Evolutionary conservation across 2,329 filamentous ascomycete genomes (phyloP).

Genomic region (Pestalotiopsis sp.): DNA sequence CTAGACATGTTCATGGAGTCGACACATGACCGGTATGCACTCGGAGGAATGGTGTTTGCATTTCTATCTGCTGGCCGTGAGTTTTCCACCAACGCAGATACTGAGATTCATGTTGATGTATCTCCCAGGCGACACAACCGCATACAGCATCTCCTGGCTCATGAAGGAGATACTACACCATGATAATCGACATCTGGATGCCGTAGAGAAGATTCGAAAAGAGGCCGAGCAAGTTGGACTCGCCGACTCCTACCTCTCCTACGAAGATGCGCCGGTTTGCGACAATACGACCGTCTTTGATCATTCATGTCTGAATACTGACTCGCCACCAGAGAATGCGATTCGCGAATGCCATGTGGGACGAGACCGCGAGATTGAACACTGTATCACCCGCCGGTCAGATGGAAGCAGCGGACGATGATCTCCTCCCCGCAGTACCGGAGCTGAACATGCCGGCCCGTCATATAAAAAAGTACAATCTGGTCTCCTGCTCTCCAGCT

Average conservation of each 20-base stretch:
- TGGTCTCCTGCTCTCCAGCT: too few relatives aligned
- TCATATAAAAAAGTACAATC: neutral
- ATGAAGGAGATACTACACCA: neutral
- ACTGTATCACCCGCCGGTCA: neutral
- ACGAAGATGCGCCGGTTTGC: neutral
- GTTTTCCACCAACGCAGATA: neutral
- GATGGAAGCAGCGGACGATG: neutral
- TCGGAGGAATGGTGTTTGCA: constrained; percentile 1
- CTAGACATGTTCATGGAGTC: neutral
- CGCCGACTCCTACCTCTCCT: neutral
- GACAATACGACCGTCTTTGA: neutral
- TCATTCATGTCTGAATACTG: neutral
- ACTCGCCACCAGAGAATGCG: neutral
- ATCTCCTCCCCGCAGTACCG: neutral
- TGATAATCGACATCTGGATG: neutral
- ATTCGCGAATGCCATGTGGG: neutral
- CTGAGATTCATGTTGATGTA: neutral
- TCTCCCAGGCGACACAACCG: neutral
- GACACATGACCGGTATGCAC: neutral
- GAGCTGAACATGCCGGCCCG: neutral
- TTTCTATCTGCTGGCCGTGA: neutral
- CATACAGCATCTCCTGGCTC: neutral
- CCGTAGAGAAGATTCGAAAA: neutral
- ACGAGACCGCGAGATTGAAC: neutral
- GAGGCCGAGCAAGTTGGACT: neutral